These are phyloP conservation scores for Fusarium sarcochroum DNA, from an alignment of 2,329 filamentous ascomycete species.

Conservation along the genomic window DNA sequence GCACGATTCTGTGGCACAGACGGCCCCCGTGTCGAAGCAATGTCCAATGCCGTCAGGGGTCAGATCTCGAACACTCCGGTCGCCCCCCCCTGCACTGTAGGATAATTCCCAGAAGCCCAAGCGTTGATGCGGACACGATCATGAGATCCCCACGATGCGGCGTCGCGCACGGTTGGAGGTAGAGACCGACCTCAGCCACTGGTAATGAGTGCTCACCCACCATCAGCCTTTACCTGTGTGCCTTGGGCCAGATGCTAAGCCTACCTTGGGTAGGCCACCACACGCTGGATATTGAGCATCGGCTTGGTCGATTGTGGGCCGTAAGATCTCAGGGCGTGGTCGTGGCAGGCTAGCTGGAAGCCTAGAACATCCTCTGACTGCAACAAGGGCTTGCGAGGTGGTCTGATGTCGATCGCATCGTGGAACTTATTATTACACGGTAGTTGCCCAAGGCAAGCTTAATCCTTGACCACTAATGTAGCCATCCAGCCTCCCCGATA, in stretches of 20 bases:
- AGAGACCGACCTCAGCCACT: slow-evolving; percentile 28
- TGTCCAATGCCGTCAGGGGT: slow-evolving; percentile 40
- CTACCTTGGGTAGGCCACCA: slow-evolving; percentile 24
- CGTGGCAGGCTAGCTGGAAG: slow-evolving; percentile 38
- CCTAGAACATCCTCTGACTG: slow-evolving; percentile 42
- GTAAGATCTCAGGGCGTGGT: slow-evolving; percentile 33
- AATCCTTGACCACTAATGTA: slow-evolving; percentile 27
- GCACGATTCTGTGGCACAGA: slow-evolving; percentile 26
- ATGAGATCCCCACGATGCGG: slow-evolving; percentile 50
- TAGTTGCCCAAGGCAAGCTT: slow-evolving; percentile 15
- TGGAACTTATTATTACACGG: slow-evolving; percentile 42
- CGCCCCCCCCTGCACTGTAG: slow-evolving; percentile 13
- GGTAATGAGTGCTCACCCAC: slow-evolving; percentile 15
- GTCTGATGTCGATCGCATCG: slow-evolving; percentile 48
- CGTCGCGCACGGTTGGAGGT: slow-evolving; percentile 43
- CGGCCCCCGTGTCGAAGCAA: slow-evolving; percentile 30
- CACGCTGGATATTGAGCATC: slow-evolving; percentile 15
- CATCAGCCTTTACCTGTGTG: slow-evolving; percentile 23
- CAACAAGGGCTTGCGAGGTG: slow-evolving; percentile 45
- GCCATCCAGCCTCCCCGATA: slow-evolving; percentile 32
- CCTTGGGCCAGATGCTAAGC: slow-evolving; percentile 16
- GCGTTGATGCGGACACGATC: slow-evolving; percentile 38
- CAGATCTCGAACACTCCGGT: slow-evolving; percentile 40
- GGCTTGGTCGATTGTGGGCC: slow-evolving; percentile 21
- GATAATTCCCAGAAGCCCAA: slow-evolving; percentile 34